Evolutionary conservation across 257 asterid species (phyloP), one percentile per base, ranked within the genome.

Genomic region (Pogostemon cablin): DNA sequence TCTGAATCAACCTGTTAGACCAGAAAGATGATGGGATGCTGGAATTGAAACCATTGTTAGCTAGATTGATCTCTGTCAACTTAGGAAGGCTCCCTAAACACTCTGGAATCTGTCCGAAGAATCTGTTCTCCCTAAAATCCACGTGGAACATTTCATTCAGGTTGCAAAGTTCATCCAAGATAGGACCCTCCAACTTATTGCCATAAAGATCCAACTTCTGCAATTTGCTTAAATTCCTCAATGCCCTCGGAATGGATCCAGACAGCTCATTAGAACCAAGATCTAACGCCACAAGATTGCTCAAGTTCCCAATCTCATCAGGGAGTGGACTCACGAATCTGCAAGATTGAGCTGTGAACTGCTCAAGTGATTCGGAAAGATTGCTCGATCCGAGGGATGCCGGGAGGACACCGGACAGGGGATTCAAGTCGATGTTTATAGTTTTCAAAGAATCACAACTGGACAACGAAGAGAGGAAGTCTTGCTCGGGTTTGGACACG

Each of bases 391-490:
- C 47, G 0, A 62, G 1, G 0, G 68, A 42, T 20, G 42, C 43
- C 6, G 68, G 68, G 54, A 62, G 54, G 54, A 32, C 54, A 15
- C 68, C 68, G 5, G 68, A 15, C 4, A 62, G 15, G 7, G 40
- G 52, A 43, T 62, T 62, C 32, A 25, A 43, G 1, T 32, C 32
- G 9, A 62, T 17, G 4, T 42, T 34, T 43, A 62, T 3, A 20
- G 3, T 15, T 0, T 9, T 1, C 39, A 62, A 46, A 17, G 32
- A 17, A 17, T 9, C 42, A 40, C 68, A 62, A 7, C 5, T 7
- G n/a, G 73, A 3, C 56, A 62, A 17, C 2, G 68, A 62, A 62
- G 68, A 17, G 17, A 62, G 40, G 68, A 62, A 62, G 40, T 62
- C 68, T 17, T 62, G 68, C 4, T 62, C 68, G 3, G 41, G 40